These are phyloP conservation scores for Haplosporangium sp. DNA, from an alignment of 371 early-diverging fungal genomes.

Conservation along the genomic window DNA sequence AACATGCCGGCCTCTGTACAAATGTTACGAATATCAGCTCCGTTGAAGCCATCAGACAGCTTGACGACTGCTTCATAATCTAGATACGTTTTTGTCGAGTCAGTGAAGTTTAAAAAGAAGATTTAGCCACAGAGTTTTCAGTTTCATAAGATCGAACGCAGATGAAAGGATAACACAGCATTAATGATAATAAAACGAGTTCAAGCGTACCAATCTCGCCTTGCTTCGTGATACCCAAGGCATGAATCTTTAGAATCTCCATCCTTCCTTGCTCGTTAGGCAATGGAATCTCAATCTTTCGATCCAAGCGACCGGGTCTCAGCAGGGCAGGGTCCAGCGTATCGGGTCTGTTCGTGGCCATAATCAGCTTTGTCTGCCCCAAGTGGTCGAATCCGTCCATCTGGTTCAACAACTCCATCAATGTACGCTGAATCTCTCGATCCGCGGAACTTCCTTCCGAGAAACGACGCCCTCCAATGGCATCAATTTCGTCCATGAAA, in stretches of 20 bases:
- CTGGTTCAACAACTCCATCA: slow-evolving; percentile 99
- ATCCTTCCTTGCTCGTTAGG: slow-evolving; percentile 94
- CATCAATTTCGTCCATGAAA: slow-evolving; percentile 99
- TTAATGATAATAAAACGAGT: neutral
- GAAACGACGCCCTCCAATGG: slow-evolving; percentile 98
- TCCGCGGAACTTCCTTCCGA: slow-evolving; percentile 86
- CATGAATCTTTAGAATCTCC: slow-evolving; percentile 94
- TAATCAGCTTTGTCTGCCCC: slow-evolving; percentile 98
- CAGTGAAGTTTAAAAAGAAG: too few relatives aligned
- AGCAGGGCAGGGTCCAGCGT: slow-evolving; percentile 95
- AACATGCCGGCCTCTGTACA: slow-evolving; percentile 99
- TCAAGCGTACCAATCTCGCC: slow-evolving; percentile 88
- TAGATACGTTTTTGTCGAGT: slow-evolving; percentile 27
- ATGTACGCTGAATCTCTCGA: slow-evolving; percentile 97
- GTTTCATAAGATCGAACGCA: neutral
- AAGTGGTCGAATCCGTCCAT: slow-evolving; percentile 99
- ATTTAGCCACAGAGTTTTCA: neutral
- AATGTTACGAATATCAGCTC: slow-evolving; percentile 99
- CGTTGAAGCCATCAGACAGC: slow-evolving; percentile 98
- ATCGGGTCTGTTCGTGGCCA: slow-evolving; percentile 99
- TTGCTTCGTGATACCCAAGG: slow-evolving; percentile 92
- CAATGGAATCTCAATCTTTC: slow-evolving; percentile 98
- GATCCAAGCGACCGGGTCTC: slow-evolving; percentile 99
- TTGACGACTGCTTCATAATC: slow-evolving; percentile 99
- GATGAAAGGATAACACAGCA: too few relatives aligned